phyloP scores from a whole-genome alignment of 306 rosid species.

The Pyrus communis region DNA sequence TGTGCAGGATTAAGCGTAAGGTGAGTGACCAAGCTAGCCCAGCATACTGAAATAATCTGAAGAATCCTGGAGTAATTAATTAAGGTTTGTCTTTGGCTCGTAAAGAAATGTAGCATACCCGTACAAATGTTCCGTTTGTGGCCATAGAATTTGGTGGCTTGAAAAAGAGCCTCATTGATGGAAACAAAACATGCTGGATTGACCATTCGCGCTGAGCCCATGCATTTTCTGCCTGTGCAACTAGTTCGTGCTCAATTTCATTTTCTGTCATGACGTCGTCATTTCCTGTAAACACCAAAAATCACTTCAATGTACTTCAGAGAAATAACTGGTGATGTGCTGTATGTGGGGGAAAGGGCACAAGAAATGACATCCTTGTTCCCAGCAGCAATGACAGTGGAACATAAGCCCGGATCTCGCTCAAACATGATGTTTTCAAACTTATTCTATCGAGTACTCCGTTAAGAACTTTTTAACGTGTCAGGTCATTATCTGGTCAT shows the following conservation, averaged over 20 bases:
- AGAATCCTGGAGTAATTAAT: background rate
- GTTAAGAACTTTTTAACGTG: too few relatives aligned
- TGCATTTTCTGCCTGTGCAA: constrained; percentile 78
- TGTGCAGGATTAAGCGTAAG: too few relatives aligned
- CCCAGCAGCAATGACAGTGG: background rate
- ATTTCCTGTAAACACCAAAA: constrained; percentile 36
- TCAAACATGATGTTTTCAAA: too few relatives aligned
- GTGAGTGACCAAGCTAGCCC: too few relatives aligned
- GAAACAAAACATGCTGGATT: constrained; percentile 82
- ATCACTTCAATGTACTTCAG: too few relatives aligned
- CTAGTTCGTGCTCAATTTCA: constrained; percentile 54
- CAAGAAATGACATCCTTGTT: background rate
- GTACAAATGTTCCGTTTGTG: constrained; percentile 70
- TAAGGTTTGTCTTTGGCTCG: background rate
- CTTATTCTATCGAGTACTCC: too few relatives aligned
- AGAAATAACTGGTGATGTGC: too few relatives aligned
- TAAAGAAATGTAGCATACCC: constrained; percentile 33
- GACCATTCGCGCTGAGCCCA: constrained; percentile 99
- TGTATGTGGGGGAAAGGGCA: background rate
- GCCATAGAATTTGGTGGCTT: constrained; percentile 83
- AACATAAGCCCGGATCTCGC: too few relatives aligned
- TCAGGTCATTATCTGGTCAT: too few relatives aligned
- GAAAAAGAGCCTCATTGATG: constrained; percentile 81
- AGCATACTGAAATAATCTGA: too few relatives aligned
- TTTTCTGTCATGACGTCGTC: constrained; percentile 20